Conservation (phyloP, 2,329 filamentous ascomycete species). For the Blumeria hordei region DNA sequence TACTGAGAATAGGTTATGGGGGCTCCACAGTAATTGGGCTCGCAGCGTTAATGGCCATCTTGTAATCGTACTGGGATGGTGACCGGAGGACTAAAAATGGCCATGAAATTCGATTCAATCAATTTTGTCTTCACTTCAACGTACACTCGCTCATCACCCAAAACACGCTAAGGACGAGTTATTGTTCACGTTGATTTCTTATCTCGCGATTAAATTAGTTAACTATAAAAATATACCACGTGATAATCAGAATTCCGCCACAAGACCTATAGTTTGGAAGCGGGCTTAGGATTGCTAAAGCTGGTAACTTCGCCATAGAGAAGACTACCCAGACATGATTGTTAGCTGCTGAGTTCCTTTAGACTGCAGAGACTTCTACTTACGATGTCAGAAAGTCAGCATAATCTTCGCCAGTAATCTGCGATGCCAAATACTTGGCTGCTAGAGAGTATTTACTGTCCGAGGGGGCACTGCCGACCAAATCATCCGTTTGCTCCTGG, state of each 20-base stretch:
- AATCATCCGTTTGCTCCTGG: constrained; percentile 58
- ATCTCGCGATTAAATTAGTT: no score
- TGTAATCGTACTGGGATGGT: no score
- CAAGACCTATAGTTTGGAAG: constrained; percentile 12
- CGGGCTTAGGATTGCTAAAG: constrained; percentile 24
- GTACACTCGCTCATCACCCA: no score
- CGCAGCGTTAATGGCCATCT: no score
- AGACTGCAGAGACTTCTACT: constrained; percentile 18
- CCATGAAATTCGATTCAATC: no score
- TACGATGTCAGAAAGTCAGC: constrained; percentile 82
- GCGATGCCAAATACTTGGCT: constrained; percentile 72
- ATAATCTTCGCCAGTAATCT: constrained; percentile 94
- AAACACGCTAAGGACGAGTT: no score
- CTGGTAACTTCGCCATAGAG: constrained; percentile 75
- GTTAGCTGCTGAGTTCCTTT: background rate
- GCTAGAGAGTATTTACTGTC: constrained; percentile 85
- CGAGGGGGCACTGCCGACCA: constrained; percentile 50
- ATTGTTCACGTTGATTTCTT: no score
- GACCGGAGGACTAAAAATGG: no score
- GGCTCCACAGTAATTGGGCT: no score
- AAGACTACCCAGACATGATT: constrained; percentile 25
- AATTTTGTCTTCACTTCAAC: no score
- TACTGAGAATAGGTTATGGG: no score
- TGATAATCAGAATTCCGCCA: background rate
- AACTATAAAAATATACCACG: no score